A percentile compares a stretch with the other conserved stretches of the same genome.
phyloP scores from a whole-genome alignment of 208 protist genomes.

The Dictyostelium gargantuum region DNA sequence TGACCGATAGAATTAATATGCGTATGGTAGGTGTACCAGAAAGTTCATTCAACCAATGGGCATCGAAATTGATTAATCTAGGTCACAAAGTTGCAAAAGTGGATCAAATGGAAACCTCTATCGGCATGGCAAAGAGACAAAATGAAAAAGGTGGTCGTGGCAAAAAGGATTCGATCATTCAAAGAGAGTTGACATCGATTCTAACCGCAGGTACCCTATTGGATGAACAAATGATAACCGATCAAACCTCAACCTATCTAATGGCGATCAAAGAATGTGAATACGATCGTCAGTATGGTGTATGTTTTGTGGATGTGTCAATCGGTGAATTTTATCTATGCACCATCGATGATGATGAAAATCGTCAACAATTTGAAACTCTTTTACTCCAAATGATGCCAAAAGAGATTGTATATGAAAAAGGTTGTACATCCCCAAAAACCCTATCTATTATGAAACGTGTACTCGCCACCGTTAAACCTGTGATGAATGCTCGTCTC shows the following conservation, averaged over 20 bases:
- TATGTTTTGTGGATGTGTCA: conserved; percentile 78
- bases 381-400: conserved; percentile 72
- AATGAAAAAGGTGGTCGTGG: neutral
- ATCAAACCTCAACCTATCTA: conserved; percentile 69
- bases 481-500: neutral
- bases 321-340: conserved; percentile 65
- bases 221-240: conserved; percentile 72
- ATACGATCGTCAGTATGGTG: conserved; percentile 9
- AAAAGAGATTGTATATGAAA: conserved; percentile 74
- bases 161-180: conserved; percentile 56
- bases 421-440: neutral
- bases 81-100: conserved; percentile 81
- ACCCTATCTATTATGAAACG: neutral
- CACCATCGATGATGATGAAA: conserved; percentile 70
- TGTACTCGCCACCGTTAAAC: neutral
- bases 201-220: conserved; percentile 78
- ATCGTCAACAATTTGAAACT: conserved; percentile 69
- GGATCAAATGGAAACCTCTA: conserved; percentile 78
- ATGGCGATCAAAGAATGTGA: conserved; percentile 71
- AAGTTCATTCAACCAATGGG: conserved; percentile 66
- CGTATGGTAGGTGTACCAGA: conserved; percentile 80
- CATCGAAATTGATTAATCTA: conserved; percentile 71
- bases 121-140: conserved; percentile 27
- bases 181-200: conserved; percentile 67
- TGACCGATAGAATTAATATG: conserved; percentile 81